Evolutionary conservation across 345 rosid genomes (phyloP).

Genomic region (Schrenkiella parvula): DNA sequence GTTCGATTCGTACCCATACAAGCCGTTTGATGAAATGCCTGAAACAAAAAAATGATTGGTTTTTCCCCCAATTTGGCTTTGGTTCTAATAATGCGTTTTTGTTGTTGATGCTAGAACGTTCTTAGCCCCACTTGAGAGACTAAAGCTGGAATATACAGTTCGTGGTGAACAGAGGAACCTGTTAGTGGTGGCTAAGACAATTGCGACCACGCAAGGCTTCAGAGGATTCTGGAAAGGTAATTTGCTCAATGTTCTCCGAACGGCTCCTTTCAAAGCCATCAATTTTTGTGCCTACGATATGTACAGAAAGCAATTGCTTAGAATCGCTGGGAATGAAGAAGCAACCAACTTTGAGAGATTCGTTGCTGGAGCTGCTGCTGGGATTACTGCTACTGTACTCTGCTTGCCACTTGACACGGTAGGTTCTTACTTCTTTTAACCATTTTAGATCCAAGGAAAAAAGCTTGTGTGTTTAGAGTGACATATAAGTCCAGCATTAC

Average conservation of each 20-base stretch:
- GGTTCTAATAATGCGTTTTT: neutral
- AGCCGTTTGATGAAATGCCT: constrained; percentile 13
- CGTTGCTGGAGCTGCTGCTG: constrained; percentile 92
- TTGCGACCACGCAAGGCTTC: constrained; percentile 60
- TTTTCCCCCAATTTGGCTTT: neutral
- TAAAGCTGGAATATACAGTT: constrained; percentile 82
- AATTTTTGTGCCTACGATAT: constrained; percentile 91
- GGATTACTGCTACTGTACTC: constrained; percentile 81
- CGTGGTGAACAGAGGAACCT: constrained; percentile 72
- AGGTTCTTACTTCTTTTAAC: constrained; percentile 23
- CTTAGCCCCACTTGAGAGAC: constrained; percentile 87
- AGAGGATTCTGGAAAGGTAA: constrained; percentile 98
- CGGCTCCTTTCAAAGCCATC: constrained; percentile 94
- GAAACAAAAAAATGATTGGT: neutral
- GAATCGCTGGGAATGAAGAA: constrained; percentile 62
- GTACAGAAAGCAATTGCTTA: constrained; percentile 63
- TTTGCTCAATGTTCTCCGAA: constrained; percentile 80
- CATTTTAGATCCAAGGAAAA: neutral
- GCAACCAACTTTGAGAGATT: constrained; percentile 82
- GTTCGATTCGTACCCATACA: neutral
- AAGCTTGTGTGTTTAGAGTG: neutral
- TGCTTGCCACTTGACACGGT: constrained; percentile 97
- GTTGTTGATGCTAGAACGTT: constrained; percentile 51
- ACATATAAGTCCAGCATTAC: neutral
- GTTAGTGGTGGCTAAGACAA: constrained; percentile 53